A percentile compares a stretch with the other conserved stretches of the same genome.
Conservation (phyloP, 805 yeast genomes). For the Maudiozyma pseudohumilis region DNA sequence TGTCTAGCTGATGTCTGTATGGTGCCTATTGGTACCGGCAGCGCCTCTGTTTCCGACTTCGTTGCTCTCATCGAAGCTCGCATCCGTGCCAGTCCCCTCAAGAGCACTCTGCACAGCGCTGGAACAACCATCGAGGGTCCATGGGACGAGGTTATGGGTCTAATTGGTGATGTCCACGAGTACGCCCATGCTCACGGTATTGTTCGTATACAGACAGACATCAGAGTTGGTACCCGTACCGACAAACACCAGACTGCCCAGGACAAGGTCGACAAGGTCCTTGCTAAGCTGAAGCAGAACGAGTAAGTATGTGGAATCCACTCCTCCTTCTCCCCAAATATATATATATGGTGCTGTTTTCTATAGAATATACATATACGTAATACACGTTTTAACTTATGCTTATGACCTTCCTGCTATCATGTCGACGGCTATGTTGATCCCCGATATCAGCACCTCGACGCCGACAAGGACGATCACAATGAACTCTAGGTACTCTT, state of each 20-base stretch:
- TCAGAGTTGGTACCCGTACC: constrained; percentile 76
- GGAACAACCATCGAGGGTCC: constrained; percentile 88
- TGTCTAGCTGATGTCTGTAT: constrained; percentile 83
- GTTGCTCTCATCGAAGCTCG: constrained; percentile 59
- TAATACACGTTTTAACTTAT: neutral
- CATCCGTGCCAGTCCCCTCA: constrained; percentile 51
- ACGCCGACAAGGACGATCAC: constrained; percentile 87
- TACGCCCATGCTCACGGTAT: constrained; percentile 62
- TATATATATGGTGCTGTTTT: neutral
- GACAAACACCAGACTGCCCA: constrained; percentile 65
- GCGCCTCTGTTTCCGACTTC: constrained; percentile 73
- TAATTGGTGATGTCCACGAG: constrained; percentile 72
- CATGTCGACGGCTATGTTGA: constrained; percentile 63
- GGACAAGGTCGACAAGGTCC: constrained; percentile 62
- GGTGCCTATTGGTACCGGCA: constrained; percentile 76
- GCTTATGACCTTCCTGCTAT: constrained; percentile 24
- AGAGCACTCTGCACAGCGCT: constrained; percentile 75
- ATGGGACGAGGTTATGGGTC: constrained; percentile 78
- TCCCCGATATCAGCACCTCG: constrained; percentile 78
- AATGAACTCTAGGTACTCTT: constrained; percentile 82
- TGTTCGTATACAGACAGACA: constrained; percentile 74
- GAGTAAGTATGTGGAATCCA: neutral
- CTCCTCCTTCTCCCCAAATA: neutral
- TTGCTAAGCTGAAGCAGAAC: constrained; percentile 30
- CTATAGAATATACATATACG: neutral